These are phyloP conservation scores for Seiridium cupressi DNA, from an alignment of 2,329 filamentous ascomycete species.

Conservation along the genomic window DNA sequence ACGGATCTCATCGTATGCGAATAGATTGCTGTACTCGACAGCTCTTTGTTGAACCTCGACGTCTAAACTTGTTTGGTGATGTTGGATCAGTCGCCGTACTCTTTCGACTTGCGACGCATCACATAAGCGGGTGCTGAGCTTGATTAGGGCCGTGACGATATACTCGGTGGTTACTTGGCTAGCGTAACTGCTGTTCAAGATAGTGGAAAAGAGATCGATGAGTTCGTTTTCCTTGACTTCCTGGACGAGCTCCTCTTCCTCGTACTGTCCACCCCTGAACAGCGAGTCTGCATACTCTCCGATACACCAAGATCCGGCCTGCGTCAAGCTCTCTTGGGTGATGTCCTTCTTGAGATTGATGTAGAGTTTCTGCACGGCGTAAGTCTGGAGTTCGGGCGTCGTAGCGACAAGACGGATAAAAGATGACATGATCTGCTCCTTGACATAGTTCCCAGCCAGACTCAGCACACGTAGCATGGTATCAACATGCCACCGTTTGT, in stretches of 20 bases:
- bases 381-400: conserved; percentile 90
- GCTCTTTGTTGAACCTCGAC: conserved; percentile 95
- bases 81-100: conserved; percentile 73
- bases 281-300: conserved; percentile 93
- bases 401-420: conserved; percentile 95
- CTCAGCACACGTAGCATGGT: conserved; percentile 95
- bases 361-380: conserved; percentile 94
- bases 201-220: conserved; percentile 86
- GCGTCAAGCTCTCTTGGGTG: conserved; percentile 90
- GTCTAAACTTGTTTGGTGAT: conserved; percentile 82
- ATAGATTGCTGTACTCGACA: conserved; percentile 95
- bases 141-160: conserved; percentile 92
- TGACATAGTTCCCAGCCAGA: conserved; percentile 93
- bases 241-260: conserved; percentile 85
- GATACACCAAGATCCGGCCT: conserved; percentile 95
- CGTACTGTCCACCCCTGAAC: conserved; percentile 85
- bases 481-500: conserved; percentile 97
- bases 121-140: conserved; percentile 83
- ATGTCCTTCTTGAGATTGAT: conserved; percentile 91
- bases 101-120: conserved; percentile 85
- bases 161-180: conserved; percentile 92
- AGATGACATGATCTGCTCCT: conserved; percentile 95
- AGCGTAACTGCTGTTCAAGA: conserved; percentile 92
- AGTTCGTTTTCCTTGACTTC: conserved; percentile 85
- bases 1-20: conserved; percentile 82